Evolutionary conservation across 2,329 filamentous ascomycete species (phyloP).

Genomic region (Colletotrichum filicis): DNA sequence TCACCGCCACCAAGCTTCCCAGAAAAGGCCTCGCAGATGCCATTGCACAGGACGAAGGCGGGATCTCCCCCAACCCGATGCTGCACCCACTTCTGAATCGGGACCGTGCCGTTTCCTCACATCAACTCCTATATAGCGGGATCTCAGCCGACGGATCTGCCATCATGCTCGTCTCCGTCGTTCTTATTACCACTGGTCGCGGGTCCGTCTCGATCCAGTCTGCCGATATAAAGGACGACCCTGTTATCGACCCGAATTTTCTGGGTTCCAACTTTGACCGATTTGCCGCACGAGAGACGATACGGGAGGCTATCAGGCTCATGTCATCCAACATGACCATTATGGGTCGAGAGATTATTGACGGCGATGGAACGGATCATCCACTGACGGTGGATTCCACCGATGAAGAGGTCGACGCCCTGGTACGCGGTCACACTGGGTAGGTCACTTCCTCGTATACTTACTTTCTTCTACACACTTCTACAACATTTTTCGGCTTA

Average conservation of each 20-base stretch:
- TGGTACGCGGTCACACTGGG: constrained; percentile 33
- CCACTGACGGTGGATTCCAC: constrained; percentile 36
- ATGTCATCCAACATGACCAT: constrained; percentile 15
- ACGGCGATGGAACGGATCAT: constrained; percentile 36
- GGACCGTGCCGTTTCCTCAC: constrained; percentile 12
- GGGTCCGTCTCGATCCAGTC: constrained; percentile 41
- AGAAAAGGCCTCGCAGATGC: constrained; percentile 44
- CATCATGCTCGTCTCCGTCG: constrained; percentile 36
- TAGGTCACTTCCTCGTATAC: constrained; percentile 34
- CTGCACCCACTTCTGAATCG: constrained; percentile 44
- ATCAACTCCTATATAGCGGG: constrained; percentile 3
- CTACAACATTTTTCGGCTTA: too few species aligned
- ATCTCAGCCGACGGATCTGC: constrained; percentile 15
- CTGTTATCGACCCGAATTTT: constrained; percentile 45
- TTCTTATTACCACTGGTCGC: constrained; percentile 41
- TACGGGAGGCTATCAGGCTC: constrained; percentile 38
- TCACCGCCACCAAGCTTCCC: constrained; percentile 43
- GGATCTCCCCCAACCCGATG: constrained; percentile 36
- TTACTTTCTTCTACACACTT: neutral
- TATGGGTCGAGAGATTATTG: constrained; percentile 38
- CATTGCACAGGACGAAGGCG: constrained; percentile 45
- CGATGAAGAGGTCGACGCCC: constrained; percentile 42
- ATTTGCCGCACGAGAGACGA: constrained; percentile 41
- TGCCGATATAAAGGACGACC: constrained; percentile 34
- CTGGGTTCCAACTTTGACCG: constrained; percentile 43